Percentiles rank a stretch among this genome's conserved stretches.
phyloP scores from a whole-genome alignment of 352 stramenopile genomes.

The Discostella stelligera region DNA sequence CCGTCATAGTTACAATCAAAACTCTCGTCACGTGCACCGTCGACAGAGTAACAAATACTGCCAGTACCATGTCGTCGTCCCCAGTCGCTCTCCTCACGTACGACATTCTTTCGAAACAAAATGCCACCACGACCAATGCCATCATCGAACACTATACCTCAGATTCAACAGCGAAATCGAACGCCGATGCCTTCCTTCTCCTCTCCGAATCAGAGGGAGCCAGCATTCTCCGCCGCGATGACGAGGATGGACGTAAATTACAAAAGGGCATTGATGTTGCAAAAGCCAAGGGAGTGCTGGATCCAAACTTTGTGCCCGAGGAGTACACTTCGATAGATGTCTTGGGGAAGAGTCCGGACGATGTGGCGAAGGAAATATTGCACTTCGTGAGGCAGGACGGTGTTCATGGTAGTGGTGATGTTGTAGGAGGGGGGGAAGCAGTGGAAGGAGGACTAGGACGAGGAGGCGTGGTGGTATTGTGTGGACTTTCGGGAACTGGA shows the following conservation, averaged over 20 bases:
- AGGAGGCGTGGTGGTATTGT: conserved; percentile 76
- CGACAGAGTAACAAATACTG: neutral
- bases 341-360: conserved; percentile 71
- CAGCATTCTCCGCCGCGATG: conserved; percentile 66
- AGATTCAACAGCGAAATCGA: conserved; percentile 36
- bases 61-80: neutral
- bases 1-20: neutral
- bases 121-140: conserved; percentile 75
- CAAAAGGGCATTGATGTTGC: conserved; percentile 77
- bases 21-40: conserved; percentile 3
- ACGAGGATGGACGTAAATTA: conserved; percentile 78
- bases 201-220: conserved; percentile 55
- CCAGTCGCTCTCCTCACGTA: conserved; percentile 21
- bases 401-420: neutral
- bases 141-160: conserved; percentile 66
- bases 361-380: conserved; percentile 74
- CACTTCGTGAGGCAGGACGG: conserved; percentile 22
- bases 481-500: conserved; percentile 76
- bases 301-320: conserved; percentile 70
- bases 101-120: conserved; percentile 62
- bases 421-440: conserved; percentile 26
- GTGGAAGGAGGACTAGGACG: neutral
- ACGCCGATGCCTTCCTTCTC: neutral
- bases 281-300: conserved; percentile 76
- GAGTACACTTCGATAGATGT: conserved; percentile 78